Evolutionary conservation across 768 basidiomycete species (phyloP).

Genomic region (Suillus variegatus): DNA sequence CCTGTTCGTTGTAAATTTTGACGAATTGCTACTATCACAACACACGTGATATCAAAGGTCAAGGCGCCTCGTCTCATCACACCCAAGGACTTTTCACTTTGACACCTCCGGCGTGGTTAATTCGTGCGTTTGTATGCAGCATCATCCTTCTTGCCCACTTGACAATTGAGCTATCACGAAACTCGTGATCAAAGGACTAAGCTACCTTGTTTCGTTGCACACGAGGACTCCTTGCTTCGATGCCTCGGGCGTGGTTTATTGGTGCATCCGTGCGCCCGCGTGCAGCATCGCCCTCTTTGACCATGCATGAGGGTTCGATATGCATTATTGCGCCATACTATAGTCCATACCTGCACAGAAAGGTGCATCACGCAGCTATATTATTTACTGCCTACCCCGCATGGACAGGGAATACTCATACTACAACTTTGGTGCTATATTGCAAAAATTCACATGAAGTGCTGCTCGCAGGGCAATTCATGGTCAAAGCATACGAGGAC

Average conservation of each 20-base stretch:
- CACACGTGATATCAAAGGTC: neutral
- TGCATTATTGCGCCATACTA: neutral
- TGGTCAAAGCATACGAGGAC: slow-evolving; percentile 10
- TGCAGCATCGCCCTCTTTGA: slow-evolving; percentile 3
- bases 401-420: neutral
- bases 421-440: neutral
- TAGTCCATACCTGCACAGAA: neutral
- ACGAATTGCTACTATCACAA: neutral
- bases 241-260: slow-evolving; percentile 3
- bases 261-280: neutral
- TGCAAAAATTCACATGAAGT: neutral
- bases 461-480: slow-evolving; percentile 3
- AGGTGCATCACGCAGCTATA: neutral
- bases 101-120: slow-evolving; percentile 1
- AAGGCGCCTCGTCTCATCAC: slow-evolving; percentile 1
- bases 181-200: slow-evolving; percentile 6
- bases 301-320: neutral
- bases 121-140: slow-evolving; percentile 8
- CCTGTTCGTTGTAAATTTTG: neutral
- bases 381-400: neutral
- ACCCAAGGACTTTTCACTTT: neutral
- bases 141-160: neutral
- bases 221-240: neutral
- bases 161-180: neutral
- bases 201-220: neutral